Percentiles rank a stretch among this genome's conserved stretches.
These are phyloP conservation scores for Candida sojae DNA, from an alignment of 1,139 yeast species.

Conservation along the genomic window DNA sequence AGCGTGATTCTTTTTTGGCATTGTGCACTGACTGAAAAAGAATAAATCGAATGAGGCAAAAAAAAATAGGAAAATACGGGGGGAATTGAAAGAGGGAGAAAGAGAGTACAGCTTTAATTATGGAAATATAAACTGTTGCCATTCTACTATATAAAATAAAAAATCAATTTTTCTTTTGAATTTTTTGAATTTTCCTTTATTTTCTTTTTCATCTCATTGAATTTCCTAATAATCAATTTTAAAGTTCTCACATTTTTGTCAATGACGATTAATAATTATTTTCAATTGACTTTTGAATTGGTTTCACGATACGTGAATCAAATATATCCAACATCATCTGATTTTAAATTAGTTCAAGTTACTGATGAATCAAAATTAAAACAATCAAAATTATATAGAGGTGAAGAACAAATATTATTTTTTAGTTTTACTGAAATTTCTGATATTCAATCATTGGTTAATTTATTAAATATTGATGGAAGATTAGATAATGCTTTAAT, in stretches of 20 bases:
- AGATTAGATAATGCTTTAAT: conserved; percentile 24
- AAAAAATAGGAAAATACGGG: no score
- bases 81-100: no score
- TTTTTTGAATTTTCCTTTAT: no score
- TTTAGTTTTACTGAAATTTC: conserved; percentile 16
- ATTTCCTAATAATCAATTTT: no score
- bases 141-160: no score
- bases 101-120: no score
- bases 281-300: conserved; percentile 27
- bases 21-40: no score
- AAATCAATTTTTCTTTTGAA: no score
- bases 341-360: conserved; percentile 9
- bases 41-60: no score
- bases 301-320: conserved; percentile 27
- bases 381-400: conserved; percentile 13
- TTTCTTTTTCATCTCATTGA: no score
- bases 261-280: conserved; percentile 22
- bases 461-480: conserved; percentile 16
- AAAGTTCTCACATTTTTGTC: not conserved
- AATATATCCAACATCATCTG: conserved; percentile 11
- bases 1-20: no score
- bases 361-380: conserved; percentile 14
- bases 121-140: no score
- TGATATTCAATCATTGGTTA: conserved; percentile 14
- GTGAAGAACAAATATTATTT: conserved; percentile 13